Conservation (phyloP, 1,139 yeast species). For the Williopsis jadinii region DNA sequence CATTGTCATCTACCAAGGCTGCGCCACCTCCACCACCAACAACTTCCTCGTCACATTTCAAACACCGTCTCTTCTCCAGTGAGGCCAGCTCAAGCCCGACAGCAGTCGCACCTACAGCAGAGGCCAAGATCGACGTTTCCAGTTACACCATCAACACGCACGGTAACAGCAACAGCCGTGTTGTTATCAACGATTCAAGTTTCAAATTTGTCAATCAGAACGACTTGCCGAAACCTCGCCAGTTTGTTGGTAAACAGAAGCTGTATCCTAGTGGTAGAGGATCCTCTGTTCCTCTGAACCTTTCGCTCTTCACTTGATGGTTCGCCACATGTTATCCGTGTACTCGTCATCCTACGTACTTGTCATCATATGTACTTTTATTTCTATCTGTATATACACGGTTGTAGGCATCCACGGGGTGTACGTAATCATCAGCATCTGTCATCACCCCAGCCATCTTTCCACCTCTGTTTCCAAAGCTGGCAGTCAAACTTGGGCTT, state of each 20-base stretch:
- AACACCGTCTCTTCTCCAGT: conserved; percentile 19
- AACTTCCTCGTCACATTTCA: conserved; percentile 14
- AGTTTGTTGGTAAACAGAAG: conserved; percentile 61
- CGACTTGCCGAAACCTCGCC: conserved; percentile 79
- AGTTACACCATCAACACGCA: conserved; percentile 23
- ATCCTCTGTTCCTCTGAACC: conserved; percentile 80
- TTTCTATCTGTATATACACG: not conserved
- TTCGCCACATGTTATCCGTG: not conserved
- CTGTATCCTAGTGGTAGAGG: conserved; percentile 96
- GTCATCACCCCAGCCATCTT: conserved; percentile 56
- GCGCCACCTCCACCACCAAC: conserved; percentile 14
- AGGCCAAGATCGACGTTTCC: conserved; percentile 19
- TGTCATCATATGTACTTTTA: too few species aligned
- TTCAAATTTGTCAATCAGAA: conserved; percentile 63
- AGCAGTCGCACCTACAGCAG: conserved; percentile 7
- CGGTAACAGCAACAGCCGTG: conserved; percentile 14
- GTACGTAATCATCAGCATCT: conserved; percentile 3
- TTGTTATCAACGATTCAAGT: conserved; percentile 64
- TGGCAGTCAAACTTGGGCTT: conserved; percentile 82
- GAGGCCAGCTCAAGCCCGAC: conserved; percentile 1
- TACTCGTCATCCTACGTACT: too few species aligned
- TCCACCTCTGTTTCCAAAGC: conserved; percentile 92
- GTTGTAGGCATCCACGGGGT: not conserved
- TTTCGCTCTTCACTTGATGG: conserved; percentile 33
- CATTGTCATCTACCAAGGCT: conserved; percentile 25